A percentile compares a stretch with the other conserved stretches of the same genome.
Conservation (phyloP, 148 eudicot species). For the Arctostaphylos glauca region DNA sequence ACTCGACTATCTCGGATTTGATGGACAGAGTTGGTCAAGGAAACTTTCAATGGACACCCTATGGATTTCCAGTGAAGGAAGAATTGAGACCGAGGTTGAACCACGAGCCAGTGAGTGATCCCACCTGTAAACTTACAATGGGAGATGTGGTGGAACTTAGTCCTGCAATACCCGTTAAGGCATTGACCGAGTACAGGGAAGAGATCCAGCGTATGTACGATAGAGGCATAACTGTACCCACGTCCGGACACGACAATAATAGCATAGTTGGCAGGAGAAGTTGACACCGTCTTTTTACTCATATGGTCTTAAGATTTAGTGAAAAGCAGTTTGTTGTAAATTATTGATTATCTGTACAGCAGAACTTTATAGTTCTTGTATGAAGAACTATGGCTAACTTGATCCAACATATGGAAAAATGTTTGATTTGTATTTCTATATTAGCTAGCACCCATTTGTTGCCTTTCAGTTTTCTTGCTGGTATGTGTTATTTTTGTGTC, state of each 20-base stretch:
- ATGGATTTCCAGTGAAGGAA: slow-evolving; percentile 66
- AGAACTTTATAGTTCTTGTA: slow-evolving; percentile 20
- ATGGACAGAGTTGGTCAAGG: slow-evolving; percentile 60
- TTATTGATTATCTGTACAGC: slow-evolving; percentile 39
- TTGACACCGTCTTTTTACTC: slow-evolving; percentile 25
- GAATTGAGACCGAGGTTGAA: slow-evolving; percentile 81
- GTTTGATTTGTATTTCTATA: neutral
- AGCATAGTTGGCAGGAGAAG: slow-evolving; percentile 47
- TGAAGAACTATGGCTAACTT: slow-evolving; percentile 25
- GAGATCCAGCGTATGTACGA: slow-evolving; percentile 93
- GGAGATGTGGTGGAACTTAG: slow-evolving; percentile 90
- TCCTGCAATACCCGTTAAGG: slow-evolving; percentile 75
- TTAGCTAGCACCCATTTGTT: neutral
- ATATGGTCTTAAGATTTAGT: neutral
- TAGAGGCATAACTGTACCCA: slow-evolving; percentile 45
- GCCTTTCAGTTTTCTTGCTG: neutral
- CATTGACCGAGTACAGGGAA: slow-evolving; percentile 72
- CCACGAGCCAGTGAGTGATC: slow-evolving; percentile 63
- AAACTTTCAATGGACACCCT: slow-evolving; percentile 55
- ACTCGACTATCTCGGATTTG: slow-evolving; percentile 68
- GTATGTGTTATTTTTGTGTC: neutral
- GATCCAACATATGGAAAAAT: slow-evolving; percentile 20
- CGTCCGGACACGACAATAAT: slow-evolving; percentile 22
- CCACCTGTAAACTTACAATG: slow-evolving; percentile 73
- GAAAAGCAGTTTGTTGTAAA: slow-evolving; percentile 16